phyloP scores from a whole-genome alignment of 192 early-diverging fungal genomes.

The Kappamyces sp. region DNA sequence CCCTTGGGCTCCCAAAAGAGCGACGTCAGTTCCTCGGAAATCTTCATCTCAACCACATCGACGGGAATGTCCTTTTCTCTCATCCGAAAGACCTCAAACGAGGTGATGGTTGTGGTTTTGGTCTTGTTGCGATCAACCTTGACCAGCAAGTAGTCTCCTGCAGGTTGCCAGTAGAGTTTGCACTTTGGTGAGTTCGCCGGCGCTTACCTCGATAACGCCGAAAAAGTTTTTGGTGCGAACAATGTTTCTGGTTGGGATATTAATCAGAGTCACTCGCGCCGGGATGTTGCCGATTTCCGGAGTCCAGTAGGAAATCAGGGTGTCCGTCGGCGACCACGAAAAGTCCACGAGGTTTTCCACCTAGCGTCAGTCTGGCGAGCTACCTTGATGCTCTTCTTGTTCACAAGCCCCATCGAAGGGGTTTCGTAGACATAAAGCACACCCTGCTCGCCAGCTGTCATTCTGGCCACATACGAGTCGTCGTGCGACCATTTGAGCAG shows the following conservation, averaged over 20 bases:
- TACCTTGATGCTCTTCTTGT: slow-evolving; percentile 89
- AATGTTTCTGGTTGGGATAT: slow-evolving; percentile 76
- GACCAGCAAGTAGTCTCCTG: slow-evolving; percentile 86
- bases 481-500: slow-evolving; percentile 95
- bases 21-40: slow-evolving; percentile 62
- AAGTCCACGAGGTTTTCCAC: slow-evolving; percentile 46
- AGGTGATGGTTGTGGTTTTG: slow-evolving; percentile 81
- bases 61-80: slow-evolving; percentile 92
- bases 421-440: slow-evolving; percentile 85
- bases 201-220: slow-evolving; percentile 68
- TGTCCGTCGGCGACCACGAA: slow-evolving; percentile 49
- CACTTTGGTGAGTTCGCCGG: slow-evolving; percentile 28
- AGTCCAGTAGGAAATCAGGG: slow-evolving; percentile 90
- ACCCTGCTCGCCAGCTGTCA: slow-evolving; percentile 59
- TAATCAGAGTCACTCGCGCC: slow-evolving; percentile 87
- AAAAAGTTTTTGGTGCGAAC: slow-evolving; percentile 97
- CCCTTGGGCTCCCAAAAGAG: slow-evolving; percentile 95
- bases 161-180: slow-evolving; percentile 85
- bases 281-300: slow-evolving; percentile 93
- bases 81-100: slow-evolving; percentile 92
- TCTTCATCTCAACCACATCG: slow-evolving; percentile 88
- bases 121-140: slow-evolving; percentile 90
- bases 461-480: slow-evolving; percentile 91
- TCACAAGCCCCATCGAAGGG: slow-evolving; percentile 86
- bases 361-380: slow-evolving; percentile 12